phyloP scores from a whole-genome alignment of 345 rosid genomes.

The Raphanus raphanistrum region DNA sequence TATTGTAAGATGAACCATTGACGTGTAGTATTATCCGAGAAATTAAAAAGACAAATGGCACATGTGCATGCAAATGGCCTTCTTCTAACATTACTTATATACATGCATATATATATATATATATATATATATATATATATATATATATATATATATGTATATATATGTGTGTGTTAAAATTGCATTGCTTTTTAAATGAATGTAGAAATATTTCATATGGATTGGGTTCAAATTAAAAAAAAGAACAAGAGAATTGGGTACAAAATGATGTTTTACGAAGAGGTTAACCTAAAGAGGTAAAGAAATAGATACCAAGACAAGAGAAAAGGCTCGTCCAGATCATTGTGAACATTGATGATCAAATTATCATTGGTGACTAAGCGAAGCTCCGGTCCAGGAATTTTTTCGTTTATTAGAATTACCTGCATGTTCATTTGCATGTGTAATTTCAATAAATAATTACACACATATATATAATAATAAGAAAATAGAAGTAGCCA shows the following conservation, averaged over 20 bases:
- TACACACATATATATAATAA: neutral
- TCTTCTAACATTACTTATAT: neutral
- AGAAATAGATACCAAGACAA: slow-evolving; percentile 55
- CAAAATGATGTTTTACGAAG: neutral
- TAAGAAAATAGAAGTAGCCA: neutral
- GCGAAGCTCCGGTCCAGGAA: slow-evolving; percentile 87
- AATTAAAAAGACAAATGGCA: slow-evolving; percentile 16
- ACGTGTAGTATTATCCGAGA: neutral
- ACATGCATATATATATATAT: too few relatives aligned
- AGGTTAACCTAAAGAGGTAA: neutral
- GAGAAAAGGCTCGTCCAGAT: slow-evolving; percentile 79
- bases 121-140: neutral
- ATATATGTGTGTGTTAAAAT: neutral
- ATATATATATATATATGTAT: too few relatives aligned
- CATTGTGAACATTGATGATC: slow-evolving; percentile 79
- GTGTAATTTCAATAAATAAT: neutral
- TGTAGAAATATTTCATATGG: neutral
- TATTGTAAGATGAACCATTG: slow-evolving; percentile 7
- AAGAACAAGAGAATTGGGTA: too few relatives aligned
- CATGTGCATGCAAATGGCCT: slow-evolving; percentile 12
- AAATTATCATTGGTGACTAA: slow-evolving; percentile 81
- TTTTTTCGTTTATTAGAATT: slow-evolving; percentile 82
- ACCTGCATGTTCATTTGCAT: slow-evolving; percentile 45
- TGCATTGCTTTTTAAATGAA: neutral
- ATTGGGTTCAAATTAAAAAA: neutral